Base-by-base conservation (phyloP, 2,329 filamentous ascomycete species). In the Cordyceps fumosorosea region DNA sequence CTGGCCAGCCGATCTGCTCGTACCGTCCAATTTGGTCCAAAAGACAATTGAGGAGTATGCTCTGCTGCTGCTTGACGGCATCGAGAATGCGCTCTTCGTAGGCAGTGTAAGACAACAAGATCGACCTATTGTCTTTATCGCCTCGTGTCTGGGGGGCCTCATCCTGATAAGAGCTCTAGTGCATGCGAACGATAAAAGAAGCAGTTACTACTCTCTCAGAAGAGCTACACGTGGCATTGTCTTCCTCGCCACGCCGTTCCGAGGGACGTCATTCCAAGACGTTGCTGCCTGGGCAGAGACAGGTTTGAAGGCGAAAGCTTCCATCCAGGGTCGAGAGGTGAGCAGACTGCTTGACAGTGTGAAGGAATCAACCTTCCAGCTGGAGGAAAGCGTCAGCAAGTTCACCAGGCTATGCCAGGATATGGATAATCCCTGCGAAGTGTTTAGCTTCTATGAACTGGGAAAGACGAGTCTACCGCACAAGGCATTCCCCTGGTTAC, bases 361-460 rank as follows among this genome's bases (percentile, higher is more conserved):
- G 8, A 67, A 67, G 40, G 54, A 29, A 20, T 64, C 64, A 40
- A 67, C n/a, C n/a, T n/a, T 60, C 26, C 48, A 66, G 56, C 63
- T 70, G 5, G n/a, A n/a, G n/a, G n/a, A n/a, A n/a, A n/a, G 62
- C 65, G 3, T 1, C 37, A 63, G 4, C 56, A 45, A 40, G 0
- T 70, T 72, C 45, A 70, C 67, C 8, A 7, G 55, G 18, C 37
- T 69, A 0, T 67, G 56, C 50, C 61, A 54, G 20, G 32, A 63
- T 11, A 42, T 60, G 18, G 29, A 65, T 40, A n/a, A 57, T 29
- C 29, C 57, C 26, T 64, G 29, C 24, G 55, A 64, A 11, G 51
- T 69, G 11, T 54, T 66, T 44, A 66, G 26, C 50, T 71, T 72
- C 40, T 72, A 69, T 37, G 67, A 72, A 63, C 50, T 44, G 0